phyloP scores from a whole-genome alignment of 768 basidiomycete species.

The Mycena amicta region DNA sequence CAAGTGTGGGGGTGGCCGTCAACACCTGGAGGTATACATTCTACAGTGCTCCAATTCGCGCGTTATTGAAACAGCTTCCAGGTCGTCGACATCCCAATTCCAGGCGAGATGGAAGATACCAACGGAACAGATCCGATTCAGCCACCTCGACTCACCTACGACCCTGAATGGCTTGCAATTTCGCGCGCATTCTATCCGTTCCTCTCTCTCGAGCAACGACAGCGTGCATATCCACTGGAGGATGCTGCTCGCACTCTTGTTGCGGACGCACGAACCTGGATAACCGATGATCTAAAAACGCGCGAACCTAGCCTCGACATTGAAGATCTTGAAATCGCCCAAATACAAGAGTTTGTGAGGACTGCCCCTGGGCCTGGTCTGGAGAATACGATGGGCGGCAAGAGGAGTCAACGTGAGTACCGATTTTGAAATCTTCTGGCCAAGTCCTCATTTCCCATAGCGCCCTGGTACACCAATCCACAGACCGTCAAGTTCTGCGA shows the following conservation, averaged over 20 bases:
- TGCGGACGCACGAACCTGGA: slow-evolving; percentile 67
- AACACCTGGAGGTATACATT: slow-evolving; percentile 74
- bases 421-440: slow-evolving; percentile 11
- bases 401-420: slow-evolving; percentile 35
- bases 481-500: slow-evolving; percentile 87
- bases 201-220: slow-evolving; percentile 58
- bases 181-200: slow-evolving; percentile 83
- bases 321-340: slow-evolving; percentile 41
- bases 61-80: slow-evolving; percentile 29
- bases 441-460: slow-evolving; percentile 41
- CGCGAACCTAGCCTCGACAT: slow-evolving; percentile 26
- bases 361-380: slow-evolving; percentile 64
- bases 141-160: slow-evolving; percentile 61
- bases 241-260: slow-evolving; percentile 58
- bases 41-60: not conserved
- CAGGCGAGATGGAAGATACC: not conserved
- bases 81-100: slow-evolving; percentile 67
- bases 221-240: slow-evolving; percentile 64
- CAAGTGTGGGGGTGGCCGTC: slow-evolving; percentile 78
- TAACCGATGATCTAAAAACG: slow-evolving; percentile 55
- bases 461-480: slow-evolving; percentile 81
- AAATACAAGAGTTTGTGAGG: slow-evolving; percentile 66
- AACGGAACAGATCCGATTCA: no score
- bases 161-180: slow-evolving; percentile 94
- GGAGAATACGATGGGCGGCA: slow-evolving; percentile 35